Evolutionary conservation across 352 stramenopile genomes (phyloP), one percentile per base, ranked within the genome.

Genomic region (Phytopythium chamaehyphon): DNA sequence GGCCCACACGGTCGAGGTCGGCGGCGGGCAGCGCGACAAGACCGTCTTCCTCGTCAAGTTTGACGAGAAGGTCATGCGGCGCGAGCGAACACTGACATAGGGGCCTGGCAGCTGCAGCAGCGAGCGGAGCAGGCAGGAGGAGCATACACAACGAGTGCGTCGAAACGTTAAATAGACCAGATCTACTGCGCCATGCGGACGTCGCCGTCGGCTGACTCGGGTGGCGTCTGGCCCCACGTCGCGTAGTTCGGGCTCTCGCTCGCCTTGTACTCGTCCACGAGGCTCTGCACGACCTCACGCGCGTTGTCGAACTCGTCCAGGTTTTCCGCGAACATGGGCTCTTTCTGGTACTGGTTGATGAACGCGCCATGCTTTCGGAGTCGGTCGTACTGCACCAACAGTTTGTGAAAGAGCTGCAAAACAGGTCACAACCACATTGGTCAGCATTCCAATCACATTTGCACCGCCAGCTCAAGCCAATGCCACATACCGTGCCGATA

Each of bases 321-420:
- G 42, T 71, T 83, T 37, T 95, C 83, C 8, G 83, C 79, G 35
- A 99, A 99, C 84, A 99, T 98, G 37, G 96, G 95, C 60, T 99
- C 90, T 65, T 97, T 95, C 47, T 94, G 80, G 86, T 99, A 99
- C 62, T 99, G 98, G 56, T 99, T 96, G 44, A 99, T 91, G 82
- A 99, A 99, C 26, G 97, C 97, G 64, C 98, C 98, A 52, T 98
- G 73, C 60, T 97, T 98, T 51, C 96, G 93, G 35, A 99, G 93
- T 19, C 88, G 85, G 71, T 99, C 97, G 71, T 98, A 99, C 64
- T 99, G 97, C 53, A 90, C 76, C 18, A 99, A 71, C 39, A 97
- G 79, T 43, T 92, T 81, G 61, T 98, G 81, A 49, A 94, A 95
- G 22, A 91, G 60, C 70, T 80, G 55, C 18, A 39, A 18, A 10